These are phyloP conservation scores for Solanum etuberosum DNA, from an alignment of 257 asterid species.

Conservation along the genomic window DNA sequence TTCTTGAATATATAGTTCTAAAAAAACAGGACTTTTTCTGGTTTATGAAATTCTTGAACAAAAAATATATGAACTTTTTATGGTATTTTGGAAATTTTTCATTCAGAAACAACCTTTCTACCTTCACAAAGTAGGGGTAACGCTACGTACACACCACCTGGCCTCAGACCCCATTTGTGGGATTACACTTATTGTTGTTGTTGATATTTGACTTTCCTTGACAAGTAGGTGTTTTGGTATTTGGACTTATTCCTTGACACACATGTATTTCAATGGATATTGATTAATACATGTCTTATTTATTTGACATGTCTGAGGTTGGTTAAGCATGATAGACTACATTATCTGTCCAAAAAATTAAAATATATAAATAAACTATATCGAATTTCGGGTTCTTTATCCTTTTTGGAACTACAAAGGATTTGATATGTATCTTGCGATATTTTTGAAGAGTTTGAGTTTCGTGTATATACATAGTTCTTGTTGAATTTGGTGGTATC, in stretches of 20 bases:
- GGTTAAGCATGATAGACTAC: background rate
- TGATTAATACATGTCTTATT: background rate
- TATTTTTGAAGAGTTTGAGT: background rate
- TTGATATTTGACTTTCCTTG: background rate
- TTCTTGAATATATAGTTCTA: background rate
- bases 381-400: background rate
- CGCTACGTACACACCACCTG: background rate
- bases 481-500: background rate
- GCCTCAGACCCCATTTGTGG: background rate
- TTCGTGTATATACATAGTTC: background rate
- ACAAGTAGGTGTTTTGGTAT: background rate
- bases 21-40: background rate
- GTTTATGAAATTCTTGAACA: background rate
- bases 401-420: background rate
- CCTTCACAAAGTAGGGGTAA: background rate
- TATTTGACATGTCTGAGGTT: constrained; percentile 1
- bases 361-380: background rate
- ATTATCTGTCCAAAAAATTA: background rate
- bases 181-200: background rate
- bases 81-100: background rate
- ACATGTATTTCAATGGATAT: background rate
- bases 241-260: background rate
- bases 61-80: background rate
- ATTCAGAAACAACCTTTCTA: background rate
- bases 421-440: fast-evolving